These are phyloP conservation scores for Globisporangium takayamanum DNA, from an alignment of 352 stramenopile genomes.

Conservation along the genomic window DNA sequence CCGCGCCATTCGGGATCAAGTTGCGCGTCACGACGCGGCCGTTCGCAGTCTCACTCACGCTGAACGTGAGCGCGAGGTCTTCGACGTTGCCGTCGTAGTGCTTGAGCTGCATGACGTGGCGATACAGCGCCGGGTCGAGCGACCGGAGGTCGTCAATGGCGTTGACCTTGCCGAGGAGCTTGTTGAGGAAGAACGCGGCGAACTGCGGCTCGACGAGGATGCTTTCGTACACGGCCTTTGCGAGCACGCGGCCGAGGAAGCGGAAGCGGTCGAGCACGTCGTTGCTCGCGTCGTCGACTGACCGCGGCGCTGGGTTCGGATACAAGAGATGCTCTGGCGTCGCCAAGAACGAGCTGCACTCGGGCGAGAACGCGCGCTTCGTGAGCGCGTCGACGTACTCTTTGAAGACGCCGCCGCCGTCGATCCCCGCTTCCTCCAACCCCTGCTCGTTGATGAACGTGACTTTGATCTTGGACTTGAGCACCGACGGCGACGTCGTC, in stretches of 20 bases:
- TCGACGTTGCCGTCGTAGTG: constrained; percentile 89
- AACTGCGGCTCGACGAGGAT: constrained; percentile 97
- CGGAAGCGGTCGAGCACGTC: constrained; percentile 91
- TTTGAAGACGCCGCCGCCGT: constrained; percentile 97
- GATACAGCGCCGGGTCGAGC: constrained; percentile 93
- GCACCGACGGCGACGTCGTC: constrained; percentile 46
- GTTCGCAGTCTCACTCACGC: constrained; percentile 75
- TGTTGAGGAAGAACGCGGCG: constrained; percentile 95
- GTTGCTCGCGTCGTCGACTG: constrained; percentile 57
- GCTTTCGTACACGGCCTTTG: constrained; percentile 95
- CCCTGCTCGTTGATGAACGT: constrained; percentile 92
- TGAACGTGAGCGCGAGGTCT: constrained; percentile 93
- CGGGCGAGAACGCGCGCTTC: constrained; percentile 84
- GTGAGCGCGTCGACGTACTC: constrained; percentile 93
- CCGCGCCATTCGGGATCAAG: constrained; percentile 84
- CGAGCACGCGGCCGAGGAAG: constrained; percentile 93
- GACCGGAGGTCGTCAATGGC: constrained; percentile 91
- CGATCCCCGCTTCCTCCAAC: constrained; percentile 93
- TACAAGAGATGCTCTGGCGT: constrained; percentile 89
- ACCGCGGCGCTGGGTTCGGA: constrained; percentile 86
- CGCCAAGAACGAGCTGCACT: constrained; percentile 76
- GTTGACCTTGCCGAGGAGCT: constrained; percentile 89
- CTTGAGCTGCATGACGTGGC: constrained; percentile 95
- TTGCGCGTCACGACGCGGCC: constrained; percentile 47
- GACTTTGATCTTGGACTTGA: constrained; percentile 91